phyloP scores from a whole-genome alignment of 257 asterid species.

The Solanum sejunctum region DNA sequence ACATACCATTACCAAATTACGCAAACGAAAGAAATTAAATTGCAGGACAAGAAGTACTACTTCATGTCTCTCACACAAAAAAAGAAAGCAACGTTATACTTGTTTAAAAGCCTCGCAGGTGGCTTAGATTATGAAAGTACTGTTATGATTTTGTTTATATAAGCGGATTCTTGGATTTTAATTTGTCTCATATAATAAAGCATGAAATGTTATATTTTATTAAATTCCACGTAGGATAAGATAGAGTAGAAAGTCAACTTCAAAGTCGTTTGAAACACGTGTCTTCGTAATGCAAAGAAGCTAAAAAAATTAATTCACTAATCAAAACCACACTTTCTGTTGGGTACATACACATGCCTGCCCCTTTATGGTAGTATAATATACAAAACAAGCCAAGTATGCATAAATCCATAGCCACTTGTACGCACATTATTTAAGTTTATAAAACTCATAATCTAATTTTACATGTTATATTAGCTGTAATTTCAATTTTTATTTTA shows the following conservation, averaged over 20 bases:
- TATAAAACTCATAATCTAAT: no score
- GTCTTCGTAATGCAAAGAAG: background rate
- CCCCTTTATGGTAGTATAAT: background rate
- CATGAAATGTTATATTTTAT: background rate
- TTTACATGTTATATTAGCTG: no score
- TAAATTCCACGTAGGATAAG: background rate
- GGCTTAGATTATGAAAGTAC: background rate
- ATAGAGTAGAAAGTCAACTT: background rate
- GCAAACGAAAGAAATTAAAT: no score
- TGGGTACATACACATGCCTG: background rate
- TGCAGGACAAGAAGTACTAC: background rate
- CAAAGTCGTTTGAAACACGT: background rate
- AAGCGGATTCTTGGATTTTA: background rate
- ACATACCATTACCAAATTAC: background rate
- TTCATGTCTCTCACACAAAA: background rate
- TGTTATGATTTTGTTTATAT: background rate
- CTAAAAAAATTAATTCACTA: background rate
- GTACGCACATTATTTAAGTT: background rate
- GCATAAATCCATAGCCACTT: background rate
- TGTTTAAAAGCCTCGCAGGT: background rate
- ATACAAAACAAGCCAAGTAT: no score
- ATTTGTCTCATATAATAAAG: background rate
- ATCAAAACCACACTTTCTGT: background rate
- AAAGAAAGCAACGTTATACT: background rate
- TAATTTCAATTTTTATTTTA: no score